These are phyloP conservation scores for Plasmodium sp. DNA, from an alignment of 169 alveolate genomes.

Conservation along the genomic window DNA sequence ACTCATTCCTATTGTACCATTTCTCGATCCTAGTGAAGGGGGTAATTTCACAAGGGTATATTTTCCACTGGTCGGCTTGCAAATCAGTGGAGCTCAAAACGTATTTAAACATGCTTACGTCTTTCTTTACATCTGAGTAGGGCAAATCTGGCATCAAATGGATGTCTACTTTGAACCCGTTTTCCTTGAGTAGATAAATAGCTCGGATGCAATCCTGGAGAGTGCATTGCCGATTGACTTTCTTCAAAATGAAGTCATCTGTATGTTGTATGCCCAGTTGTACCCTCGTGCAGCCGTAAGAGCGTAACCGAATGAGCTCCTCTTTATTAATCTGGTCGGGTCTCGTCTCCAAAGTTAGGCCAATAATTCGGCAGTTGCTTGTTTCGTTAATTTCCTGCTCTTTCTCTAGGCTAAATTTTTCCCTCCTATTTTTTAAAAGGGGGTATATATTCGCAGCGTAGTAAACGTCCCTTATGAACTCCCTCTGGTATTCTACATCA, in stretches of 20 bases:
- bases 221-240: slow-evolving; percentile 89
- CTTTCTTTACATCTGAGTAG: slow-evolving; percentile 87
- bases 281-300: slow-evolving; percentile 94
- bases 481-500: slow-evolving; percentile 91
- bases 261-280: slow-evolving; percentile 96
- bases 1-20: slow-evolving; percentile 89
- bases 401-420: slow-evolving; percentile 54
- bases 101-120: slow-evolving; percentile 90
- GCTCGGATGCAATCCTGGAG: slow-evolving; percentile 88
- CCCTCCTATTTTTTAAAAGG: slow-evolving; percentile 76
- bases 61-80: slow-evolving; percentile 97
- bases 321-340: slow-evolving; percentile 93
- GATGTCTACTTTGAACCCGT: slow-evolving; percentile 94
- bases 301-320: slow-evolving; percentile 88
- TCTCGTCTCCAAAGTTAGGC: slow-evolving; percentile 92
- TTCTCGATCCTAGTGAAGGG: slow-evolving; percentile 93
- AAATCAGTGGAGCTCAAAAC: slow-evolving; percentile 87
- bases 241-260: slow-evolving; percentile 87
- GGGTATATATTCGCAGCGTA: slow-evolving; percentile 94
- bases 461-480: slow-evolving; percentile 92
- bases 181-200: slow-evolving; percentile 90
- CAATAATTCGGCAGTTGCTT: slow-evolving; percentile 80
- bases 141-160: slow-evolving; percentile 97
- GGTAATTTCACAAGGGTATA: slow-evolving; percentile 95
- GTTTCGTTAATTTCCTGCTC: slow-evolving; percentile 81